Evolutionary conservation across 164 flowering plant genomes (phyloP).

Genomic region (Umbilicus rupestris): DNA sequence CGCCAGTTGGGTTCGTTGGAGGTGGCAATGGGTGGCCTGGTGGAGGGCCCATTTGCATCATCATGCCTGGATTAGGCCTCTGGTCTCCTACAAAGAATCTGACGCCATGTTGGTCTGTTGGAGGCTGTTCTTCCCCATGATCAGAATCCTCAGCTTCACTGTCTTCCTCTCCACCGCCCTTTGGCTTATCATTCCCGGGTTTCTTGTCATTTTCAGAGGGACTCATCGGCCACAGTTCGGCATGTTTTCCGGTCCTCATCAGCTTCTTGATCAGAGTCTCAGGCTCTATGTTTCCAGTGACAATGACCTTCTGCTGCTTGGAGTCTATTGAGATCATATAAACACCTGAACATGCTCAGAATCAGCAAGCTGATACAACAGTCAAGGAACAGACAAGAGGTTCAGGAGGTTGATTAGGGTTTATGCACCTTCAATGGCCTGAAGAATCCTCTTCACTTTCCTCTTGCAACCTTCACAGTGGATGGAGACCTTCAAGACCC

Average conservation of each 20-base stretch:
- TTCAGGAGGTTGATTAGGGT: neutral
- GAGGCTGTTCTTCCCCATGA: neutral
- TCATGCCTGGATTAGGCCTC: neutral
- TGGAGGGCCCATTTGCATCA: slow-evolving; percentile 8
- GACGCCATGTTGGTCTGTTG: slow-evolving; percentile 4
- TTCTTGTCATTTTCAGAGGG: neutral
- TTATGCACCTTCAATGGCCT: slow-evolving; percentile 6
- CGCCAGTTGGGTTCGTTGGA: neutral
- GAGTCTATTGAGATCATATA: slow-evolving; percentile 9
- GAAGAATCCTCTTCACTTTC: slow-evolving; percentile 10
- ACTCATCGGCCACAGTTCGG: slow-evolving; percentile 6
- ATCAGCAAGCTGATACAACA: neutral
- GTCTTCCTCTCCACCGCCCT: neutral
- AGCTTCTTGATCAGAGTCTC: slow-evolving; percentile 7
- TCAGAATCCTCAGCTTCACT: slow-evolving; percentile 7
- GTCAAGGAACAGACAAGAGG: neutral
- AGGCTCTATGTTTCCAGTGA: slow-evolving; percentile 10
- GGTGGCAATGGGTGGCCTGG: neutral
- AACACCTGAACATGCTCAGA: slow-evolving; percentile 6
- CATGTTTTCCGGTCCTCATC: slow-evolving; percentile 2
- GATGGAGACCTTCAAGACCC: slow-evolving; percentile 8
- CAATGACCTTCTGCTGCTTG: slow-evolving; percentile 8
- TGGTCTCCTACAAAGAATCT: slow-evolving; percentile 2
- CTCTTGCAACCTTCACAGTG: slow-evolving; percentile 9
- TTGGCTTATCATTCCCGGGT: neutral